phyloP scores from a whole-genome alignment of 2,329 filamentous ascomycete genomes.

The Alternaria ventricosa region DNA sequence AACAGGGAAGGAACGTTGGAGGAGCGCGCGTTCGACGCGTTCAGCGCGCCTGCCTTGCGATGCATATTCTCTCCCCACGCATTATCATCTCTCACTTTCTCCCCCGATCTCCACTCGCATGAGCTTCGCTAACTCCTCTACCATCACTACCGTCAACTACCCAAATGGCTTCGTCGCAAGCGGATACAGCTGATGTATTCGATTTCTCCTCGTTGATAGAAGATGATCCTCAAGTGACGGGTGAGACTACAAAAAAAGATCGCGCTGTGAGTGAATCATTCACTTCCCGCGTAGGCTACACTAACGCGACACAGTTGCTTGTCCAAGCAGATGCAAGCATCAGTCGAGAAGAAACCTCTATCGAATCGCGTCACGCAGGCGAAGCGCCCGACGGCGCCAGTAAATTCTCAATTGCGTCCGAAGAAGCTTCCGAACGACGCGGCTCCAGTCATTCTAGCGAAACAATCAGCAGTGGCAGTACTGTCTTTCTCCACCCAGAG shows the following conservation, averaged over 20 bases:
- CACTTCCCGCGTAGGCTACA: neutral
- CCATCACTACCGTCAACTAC: neutral
- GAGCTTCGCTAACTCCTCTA: neutral
- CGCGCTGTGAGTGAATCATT: neutral
- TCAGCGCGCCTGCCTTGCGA: neutral
- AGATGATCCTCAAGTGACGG: neutral
- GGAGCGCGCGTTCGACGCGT: neutral
- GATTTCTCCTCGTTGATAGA: neutral
- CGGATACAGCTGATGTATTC: neutral
- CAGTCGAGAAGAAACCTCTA: neutral
- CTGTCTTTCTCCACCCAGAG: neutral
- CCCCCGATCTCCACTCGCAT: neutral
- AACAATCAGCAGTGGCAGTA: neutral
- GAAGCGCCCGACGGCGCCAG: neutral
- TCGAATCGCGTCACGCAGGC: neutral
- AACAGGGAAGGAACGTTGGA: conserved; percentile 10
- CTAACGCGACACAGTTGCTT: neutral
- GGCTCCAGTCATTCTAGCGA: neutral
- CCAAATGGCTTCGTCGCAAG: neutral
- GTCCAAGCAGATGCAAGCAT: neutral
- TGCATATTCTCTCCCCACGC: neutral
- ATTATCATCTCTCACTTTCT: neutral
- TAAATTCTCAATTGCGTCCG: neutral
- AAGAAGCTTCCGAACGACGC: neutral
- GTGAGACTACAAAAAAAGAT: neutral